Percentiles rank a stretch among this genome's conserved stretches.
Conservation (phyloP, 2,329 filamentous ascomycete species). For the Cephalotrichum gorgonifer region DNA sequence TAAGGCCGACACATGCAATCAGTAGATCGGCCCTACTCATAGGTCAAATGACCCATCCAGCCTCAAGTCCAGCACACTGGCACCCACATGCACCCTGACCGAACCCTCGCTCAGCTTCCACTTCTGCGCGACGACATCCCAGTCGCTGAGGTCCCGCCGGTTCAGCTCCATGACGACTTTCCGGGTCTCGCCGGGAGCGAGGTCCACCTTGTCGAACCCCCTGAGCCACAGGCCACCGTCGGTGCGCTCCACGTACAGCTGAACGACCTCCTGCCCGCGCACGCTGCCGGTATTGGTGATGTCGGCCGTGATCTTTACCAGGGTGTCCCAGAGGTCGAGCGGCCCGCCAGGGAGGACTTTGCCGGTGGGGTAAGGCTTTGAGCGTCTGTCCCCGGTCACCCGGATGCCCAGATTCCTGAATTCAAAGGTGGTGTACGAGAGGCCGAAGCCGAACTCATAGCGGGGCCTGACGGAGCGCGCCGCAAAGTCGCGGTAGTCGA, state of each 20-base stretch:
- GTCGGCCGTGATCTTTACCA: neutral
- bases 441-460: conserved; percentile 70
- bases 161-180: conserved; percentile 19
- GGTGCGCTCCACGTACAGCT: neutral
- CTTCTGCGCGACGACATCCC: conserved; percentile 50
- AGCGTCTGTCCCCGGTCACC: neutral
- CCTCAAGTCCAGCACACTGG: neutral
- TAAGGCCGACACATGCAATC: too few species aligned
- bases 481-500: conserved; percentile 79
- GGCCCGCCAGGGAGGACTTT: neutral
- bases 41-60: neutral
- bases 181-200: neutral
- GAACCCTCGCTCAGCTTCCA: conserved; percentile 19
- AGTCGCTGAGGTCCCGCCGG: conserved; percentile 56
- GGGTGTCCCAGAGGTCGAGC: neutral
- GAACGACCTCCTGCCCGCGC: neutral
- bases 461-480: conserved; percentile 56
- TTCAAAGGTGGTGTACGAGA: conserved; percentile 62
- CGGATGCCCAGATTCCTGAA: conserved; percentile 20
- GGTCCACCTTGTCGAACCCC: neutral
- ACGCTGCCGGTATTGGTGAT: neutral
- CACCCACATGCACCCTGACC: neutral
- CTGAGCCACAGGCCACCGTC: neutral
- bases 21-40: too few species aligned
- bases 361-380: neutral